Percentiles rank a stretch among this genome's conserved stretches.
These are phyloP conservation scores for Sclerotinia subarctica DNA, from an alignment of 2,329 filamentous ascomycete genomes.

Conservation along the genomic window DNA sequence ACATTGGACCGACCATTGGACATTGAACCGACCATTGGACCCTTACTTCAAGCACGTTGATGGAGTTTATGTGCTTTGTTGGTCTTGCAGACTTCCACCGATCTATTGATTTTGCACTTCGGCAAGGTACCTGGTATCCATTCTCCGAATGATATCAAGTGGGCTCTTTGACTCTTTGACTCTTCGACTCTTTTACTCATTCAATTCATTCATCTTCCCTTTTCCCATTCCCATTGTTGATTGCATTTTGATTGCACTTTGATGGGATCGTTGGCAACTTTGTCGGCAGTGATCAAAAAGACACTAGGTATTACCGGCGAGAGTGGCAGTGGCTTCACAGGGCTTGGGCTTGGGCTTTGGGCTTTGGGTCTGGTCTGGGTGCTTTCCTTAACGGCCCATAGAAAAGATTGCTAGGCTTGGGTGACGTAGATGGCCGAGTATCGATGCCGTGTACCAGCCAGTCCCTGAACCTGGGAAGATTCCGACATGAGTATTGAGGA, in stretches of 20 bases:
- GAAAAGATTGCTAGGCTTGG: neutral
- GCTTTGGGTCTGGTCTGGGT: no score
- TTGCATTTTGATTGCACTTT: no score
- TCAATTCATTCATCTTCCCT: neutral
- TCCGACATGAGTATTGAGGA: neutral
- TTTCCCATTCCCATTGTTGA: neutral
- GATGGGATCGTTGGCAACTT: neutral
- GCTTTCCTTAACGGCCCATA: neutral
- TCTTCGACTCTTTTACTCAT: no score
- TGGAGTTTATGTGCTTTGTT: neutral
- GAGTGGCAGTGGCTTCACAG: neutral
- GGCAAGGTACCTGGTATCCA: no score
- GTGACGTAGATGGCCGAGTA: constrained; percentile 4
- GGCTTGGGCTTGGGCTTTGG: neutral
- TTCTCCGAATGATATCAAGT: no score
- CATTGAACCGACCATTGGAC: no score
- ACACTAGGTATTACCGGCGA: neutral
- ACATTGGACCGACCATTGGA: no score
- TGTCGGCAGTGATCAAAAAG: neutral
- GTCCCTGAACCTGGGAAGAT: no score
- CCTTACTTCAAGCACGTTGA: no score
- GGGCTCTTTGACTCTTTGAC: no score
- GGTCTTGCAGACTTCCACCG: neutral
- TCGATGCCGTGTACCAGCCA: neutral
- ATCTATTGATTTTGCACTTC: neutral